A percentile compares a stretch with the other conserved stretches of the same genome.
Evolutionary conservation across 495 filamentous ascomycete genomes (phyloP).

Genomic region (Massariosphaeria phaeospora): DNA sequence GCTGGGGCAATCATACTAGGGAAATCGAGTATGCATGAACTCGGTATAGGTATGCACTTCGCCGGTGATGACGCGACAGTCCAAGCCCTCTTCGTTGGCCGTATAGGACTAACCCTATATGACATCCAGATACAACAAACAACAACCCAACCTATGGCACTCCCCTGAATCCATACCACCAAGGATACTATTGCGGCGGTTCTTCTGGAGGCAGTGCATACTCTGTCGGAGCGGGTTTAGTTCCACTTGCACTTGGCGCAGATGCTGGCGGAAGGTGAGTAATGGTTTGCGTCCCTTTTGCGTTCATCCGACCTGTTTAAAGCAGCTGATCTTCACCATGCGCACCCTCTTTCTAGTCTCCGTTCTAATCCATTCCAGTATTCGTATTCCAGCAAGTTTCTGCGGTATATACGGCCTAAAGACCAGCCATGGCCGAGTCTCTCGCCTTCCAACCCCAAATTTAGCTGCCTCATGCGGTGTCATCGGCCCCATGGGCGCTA

Average conservation of each 20-base stretch:
- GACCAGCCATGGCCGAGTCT: constrained; percentile 71
- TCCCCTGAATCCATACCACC: constrained; percentile 77
- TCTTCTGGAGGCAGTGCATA: constrained; percentile 84
- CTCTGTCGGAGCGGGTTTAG: constrained; percentile 65
- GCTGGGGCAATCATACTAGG: constrained; percentile 78
- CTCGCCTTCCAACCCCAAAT: constrained; percentile 54
- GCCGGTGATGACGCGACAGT: neutral
- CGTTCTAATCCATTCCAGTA: too few relatives aligned
- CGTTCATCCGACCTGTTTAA: too few relatives aligned
- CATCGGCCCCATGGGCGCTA: constrained; percentile 70
- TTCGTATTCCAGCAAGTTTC: constrained; percentile 75
- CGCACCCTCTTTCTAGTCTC: too few relatives aligned
- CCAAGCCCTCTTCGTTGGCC: too few relatives aligned
- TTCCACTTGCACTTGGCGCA: constrained; percentile 77
- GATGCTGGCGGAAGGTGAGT: constrained; percentile 94
- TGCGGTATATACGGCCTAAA: constrained; percentile 90
- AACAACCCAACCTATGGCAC: constrained; percentile 80
- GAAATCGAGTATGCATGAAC: constrained; percentile 88
- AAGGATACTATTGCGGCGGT: constrained; percentile 77
- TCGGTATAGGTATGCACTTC: constrained; percentile 58
- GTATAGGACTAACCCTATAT: too few relatives aligned
- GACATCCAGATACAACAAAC: constrained; percentile 63
- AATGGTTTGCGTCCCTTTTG: too few relatives aligned
- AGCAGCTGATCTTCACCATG: too few relatives aligned
- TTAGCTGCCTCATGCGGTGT: constrained; percentile 62